Base-by-base conservation (phyloP, 208 protist genomes). In the Wallacemonas rigidus region DNA sequence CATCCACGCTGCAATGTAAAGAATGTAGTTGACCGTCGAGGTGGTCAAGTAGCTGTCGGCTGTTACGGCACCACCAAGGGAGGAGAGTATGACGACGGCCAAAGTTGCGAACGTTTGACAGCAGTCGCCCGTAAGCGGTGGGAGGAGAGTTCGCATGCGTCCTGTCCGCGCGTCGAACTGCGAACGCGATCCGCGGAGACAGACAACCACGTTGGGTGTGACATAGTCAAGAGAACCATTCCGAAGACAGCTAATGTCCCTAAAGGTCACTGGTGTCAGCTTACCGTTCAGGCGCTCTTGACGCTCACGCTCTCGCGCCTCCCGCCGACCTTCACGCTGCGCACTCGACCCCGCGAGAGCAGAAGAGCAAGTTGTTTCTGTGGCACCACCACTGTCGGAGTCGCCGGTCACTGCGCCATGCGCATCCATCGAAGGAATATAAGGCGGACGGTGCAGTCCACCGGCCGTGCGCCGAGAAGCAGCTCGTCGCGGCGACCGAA, bases 1-100 rank as follows among this genome's bases (percentile, higher is more conserved):
- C 76, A 93, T 76, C 90, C 92, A 96, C 3, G 92, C 92, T 1
- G 92, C 85, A 67, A 94, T 91, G 79, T 96, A 96, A 3, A 95
- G 78, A 35, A 96, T 64, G 67, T 95, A 96, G 75, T 96, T 94
- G 3, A 96, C 83, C 12, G 88, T 91, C 17, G 88, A 94, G 11
- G 83, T 71, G 54, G 68, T 77, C 55, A 75, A 88, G 64, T 83
- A 93, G 48, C 87, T 82, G 64, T 80, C 74, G 63, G 92, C 74
- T 55, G 80, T 82, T 26, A 85, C 85, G 35, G 85, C 89, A 58
- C 87, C 90, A 17, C 88, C 85, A 3, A 96, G 62, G 5, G 89
- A 93, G 17, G 87, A 94, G 15, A 96, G 80, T 43, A 94, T 57
- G 14, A 95, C 75, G 1, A 89, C 89, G 1, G 86, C 85, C 48